Base-by-base conservation (phyloP, 257 asterid species). In the Ophiorrhiza pumila region DNA sequence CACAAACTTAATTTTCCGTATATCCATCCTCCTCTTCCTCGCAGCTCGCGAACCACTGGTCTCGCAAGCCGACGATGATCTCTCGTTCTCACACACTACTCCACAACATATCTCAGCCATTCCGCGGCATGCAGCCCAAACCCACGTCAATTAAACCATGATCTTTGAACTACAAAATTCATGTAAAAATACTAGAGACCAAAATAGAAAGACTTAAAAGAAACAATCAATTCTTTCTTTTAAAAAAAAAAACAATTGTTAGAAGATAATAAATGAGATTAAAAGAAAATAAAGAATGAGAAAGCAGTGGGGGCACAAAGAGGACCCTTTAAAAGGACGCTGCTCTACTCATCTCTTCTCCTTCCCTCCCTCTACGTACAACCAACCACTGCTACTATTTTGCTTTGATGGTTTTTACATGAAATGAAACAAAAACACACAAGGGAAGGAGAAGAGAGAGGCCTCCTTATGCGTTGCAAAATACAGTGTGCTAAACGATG, bases 61-160 rank as follows among this genome's bases (percentile, higher is more conserved):
- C 59, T 83, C 80, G 65, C 87, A 75, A 34, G 56, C 64, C 39
- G 85, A 74, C 20, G 81, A 73, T 46, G 79, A 56, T n/a, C 76
- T 18, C 34, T 86, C 85, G 60, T 71, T 75, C 59, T 86, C 85
- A 60, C 79, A 67, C 37, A 74, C 76, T n/a, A 83, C 77, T 14
- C 81, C 92, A 65, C 79, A 76, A 55, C 91, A 90, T 61, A 87
- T 83, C 79, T 87, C 91, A 68, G 95, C 93, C 96, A 90, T 90
- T 56, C 46, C 47, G 45, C 47, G 18, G 9, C 34, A 55, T 15
- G n/a, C 50, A 7, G n/a, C n/a, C n/a, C 18, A 23, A 3, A 1
- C 8, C 15, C 68, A 74, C 17, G 53, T 32, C 17, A 10, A 64
- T 39, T 13, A 20, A 41, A 1, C 0, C 31, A 15, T 17, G 10